These are phyloP conservation scores for Capsicum pubescens DNA, from an alignment of 257 asterid genomes.

Conservation along the genomic window DNA sequence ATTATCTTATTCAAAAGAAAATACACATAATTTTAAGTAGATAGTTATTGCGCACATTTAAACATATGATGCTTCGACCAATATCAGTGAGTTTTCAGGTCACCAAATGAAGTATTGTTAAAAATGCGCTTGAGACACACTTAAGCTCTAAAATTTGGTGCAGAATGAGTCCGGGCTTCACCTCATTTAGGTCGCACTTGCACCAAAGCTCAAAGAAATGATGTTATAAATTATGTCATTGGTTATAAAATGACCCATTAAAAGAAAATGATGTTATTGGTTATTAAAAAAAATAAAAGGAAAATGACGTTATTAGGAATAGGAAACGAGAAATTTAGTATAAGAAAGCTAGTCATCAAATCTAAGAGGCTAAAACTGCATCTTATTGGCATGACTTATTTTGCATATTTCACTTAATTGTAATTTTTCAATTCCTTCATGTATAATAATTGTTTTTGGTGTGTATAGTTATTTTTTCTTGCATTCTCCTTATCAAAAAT, in stretches of 20 bases:
- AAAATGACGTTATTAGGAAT: neutral
- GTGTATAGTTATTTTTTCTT: neutral
- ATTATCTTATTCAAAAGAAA: neutral
- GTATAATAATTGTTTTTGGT: neutral
- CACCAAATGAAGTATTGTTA: constrained; percentile 8
- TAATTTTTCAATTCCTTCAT: neutral
- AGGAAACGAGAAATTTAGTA: neutral
- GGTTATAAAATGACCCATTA: neutral
- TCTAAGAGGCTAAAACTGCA: neutral
- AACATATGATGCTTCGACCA: neutral
- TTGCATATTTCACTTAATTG: constrained; percentile 1
- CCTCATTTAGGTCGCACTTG: neutral
- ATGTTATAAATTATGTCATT: no score
- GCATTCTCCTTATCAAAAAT: neutral
- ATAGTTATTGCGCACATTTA: neutral
- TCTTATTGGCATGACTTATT: neutral
- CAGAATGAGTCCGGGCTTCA: neutral
- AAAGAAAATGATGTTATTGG: no score
- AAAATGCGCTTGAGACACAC: neutral
- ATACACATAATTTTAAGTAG: neutral
- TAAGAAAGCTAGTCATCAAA: constrained; percentile 2
- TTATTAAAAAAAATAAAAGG: neutral
- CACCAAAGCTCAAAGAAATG: neutral
- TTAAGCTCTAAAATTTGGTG: neutral
- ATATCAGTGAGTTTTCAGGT: neutral